phyloP scores from a whole-genome alignment of 148 eudicot genomes.

The Amaranthus palmeri region DNA sequence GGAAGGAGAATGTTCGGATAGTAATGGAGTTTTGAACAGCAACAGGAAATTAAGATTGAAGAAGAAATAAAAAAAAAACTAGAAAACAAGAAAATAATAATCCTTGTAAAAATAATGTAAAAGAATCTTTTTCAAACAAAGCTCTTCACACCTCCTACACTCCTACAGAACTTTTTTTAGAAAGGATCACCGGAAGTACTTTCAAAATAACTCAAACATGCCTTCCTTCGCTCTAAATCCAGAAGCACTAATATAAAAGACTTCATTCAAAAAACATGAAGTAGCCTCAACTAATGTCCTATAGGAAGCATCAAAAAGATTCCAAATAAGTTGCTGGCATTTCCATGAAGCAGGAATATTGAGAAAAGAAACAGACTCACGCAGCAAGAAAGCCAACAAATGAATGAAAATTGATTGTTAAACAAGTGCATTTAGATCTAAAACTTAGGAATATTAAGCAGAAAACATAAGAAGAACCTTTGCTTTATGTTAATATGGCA shows the following conservation, averaged over 20 bases:
- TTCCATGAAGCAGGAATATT: not conserved
- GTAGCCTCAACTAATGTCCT: not conserved
- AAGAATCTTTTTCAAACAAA: too few species aligned
- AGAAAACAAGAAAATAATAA: too few species aligned
- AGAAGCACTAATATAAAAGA: not conserved
- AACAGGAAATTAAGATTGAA: too few species aligned
- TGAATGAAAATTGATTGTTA: not conserved
- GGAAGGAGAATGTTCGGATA: too few species aligned
- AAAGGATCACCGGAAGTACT: too few species aligned
- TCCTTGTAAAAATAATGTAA: too few species aligned
- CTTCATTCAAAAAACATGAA: not conserved
- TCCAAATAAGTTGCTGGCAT: not conserved
- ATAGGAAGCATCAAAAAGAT: not conserved
- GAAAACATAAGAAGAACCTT: conserved; percentile 47
- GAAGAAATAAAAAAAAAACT: too few species aligned
- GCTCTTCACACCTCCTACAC: too few species aligned
- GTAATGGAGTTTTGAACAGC: too few species aligned
- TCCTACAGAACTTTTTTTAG: too few species aligned
- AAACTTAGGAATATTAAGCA: not conserved
- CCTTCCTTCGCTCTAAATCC: not conserved
- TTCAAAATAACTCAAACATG: not conserved
- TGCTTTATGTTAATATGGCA: conserved; percentile 85
- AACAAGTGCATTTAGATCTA: not conserved
- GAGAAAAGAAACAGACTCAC: not conserved
- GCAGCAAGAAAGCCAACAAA: not conserved